phyloP scores from a whole-genome alignment of 2,329 filamentous ascomycete species.

The Botrytis aclada region DNA sequence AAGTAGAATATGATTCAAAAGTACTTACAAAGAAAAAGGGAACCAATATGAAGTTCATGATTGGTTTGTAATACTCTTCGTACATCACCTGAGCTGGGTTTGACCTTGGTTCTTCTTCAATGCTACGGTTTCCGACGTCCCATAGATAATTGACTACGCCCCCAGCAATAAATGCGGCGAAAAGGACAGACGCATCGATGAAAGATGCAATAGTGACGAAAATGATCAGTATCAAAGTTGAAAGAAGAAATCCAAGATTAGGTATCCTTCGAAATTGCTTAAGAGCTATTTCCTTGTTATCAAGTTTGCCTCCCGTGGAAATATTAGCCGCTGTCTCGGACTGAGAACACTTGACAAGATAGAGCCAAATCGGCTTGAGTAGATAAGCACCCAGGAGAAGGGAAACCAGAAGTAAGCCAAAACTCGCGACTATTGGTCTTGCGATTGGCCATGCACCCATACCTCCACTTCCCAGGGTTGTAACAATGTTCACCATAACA shows the following conservation, averaged over 20 bases:
- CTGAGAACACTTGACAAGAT: not conserved
- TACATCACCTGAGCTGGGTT: conserved; percentile 26
- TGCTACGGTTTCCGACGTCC: conserved; percentile 31
- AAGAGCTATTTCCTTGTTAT: not conserved
- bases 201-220: conserved; percentile 38
- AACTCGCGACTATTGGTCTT: conserved; percentile 28
- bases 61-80: conserved; percentile 31
- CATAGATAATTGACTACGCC: conserved; percentile 45
- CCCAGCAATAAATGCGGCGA: conserved; percentile 51
- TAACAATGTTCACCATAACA: conserved; percentile 74
- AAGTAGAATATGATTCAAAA: not conserved
- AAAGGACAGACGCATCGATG: conserved; percentile 49
- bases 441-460: conserved; percentile 24
- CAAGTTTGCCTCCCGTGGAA: not conserved
- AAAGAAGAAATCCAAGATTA: conserved; percentile 27
- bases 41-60: conserved; percentile 46
- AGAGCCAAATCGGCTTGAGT: conserved; percentile 24
- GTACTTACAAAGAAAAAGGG: conserved; percentile 60
- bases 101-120: conserved; percentile 8
- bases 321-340: not conserved
- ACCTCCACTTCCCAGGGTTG: conserved; percentile 51
- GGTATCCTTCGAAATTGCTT: conserved; percentile 16
- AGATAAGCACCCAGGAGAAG: conserved; percentile 22
- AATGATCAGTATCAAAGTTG: conserved; percentile 22
- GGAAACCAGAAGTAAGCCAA: conserved; percentile 28